Percentiles rank a stretch among this genome's conserved stretches.
Evolutionary conservation across 805 yeast species (phyloP).

Genomic region (Barnettozyma sp.): DNA sequence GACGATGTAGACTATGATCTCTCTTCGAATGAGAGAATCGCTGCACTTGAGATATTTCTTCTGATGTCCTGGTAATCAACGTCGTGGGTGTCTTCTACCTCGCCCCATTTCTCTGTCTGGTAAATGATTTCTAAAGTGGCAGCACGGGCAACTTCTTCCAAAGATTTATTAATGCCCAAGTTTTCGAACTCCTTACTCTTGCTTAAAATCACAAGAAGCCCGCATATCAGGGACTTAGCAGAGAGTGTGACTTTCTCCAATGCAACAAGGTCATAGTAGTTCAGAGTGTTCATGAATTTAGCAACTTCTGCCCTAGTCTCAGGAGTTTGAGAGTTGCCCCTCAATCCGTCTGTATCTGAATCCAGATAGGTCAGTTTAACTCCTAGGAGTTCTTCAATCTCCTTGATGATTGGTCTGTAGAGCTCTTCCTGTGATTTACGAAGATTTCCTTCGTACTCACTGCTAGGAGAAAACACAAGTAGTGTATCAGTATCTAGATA

Average conservation of each 20-base stretch:
- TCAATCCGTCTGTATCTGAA: constrained; percentile 71
- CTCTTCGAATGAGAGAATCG: constrained; percentile 41
- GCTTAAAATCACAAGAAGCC: constrained; percentile 55
- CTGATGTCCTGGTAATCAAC: constrained; percentile 89
- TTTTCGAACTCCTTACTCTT: constrained; percentile 27
- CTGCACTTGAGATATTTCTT: constrained; percentile 76
- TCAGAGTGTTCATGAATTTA: constrained; percentile 56
- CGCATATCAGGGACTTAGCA: constrained; percentile 82
- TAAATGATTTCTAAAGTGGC: constrained; percentile 76
- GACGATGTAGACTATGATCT: constrained; percentile 3
- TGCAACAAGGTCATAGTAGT: constrained; percentile 76
- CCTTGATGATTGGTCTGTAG: constrained; percentile 67
- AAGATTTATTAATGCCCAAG: constrained; percentile 41
- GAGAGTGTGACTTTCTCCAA: constrained; percentile 84
- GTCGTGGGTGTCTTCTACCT: constrained; percentile 97
- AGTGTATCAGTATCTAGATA: constrained; percentile 94
- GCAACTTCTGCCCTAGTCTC: constrained; percentile 55
- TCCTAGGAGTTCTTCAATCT: constrained; percentile 54
- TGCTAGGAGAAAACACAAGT: constrained; percentile 71
- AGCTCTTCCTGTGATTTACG: constrained; percentile 72
- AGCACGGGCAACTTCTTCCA: constrained; percentile 69
- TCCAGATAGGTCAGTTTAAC: constrained; percentile 53
- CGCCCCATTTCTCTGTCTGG: constrained; percentile 94
- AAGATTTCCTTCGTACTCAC: constrained; percentile 78
- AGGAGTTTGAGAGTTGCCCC: constrained; percentile 68